Evolutionary conservation across 345 rosid genomes (phyloP), one percentile per base, ranked within the genome.

Genomic region (Linum tenue): DNA sequence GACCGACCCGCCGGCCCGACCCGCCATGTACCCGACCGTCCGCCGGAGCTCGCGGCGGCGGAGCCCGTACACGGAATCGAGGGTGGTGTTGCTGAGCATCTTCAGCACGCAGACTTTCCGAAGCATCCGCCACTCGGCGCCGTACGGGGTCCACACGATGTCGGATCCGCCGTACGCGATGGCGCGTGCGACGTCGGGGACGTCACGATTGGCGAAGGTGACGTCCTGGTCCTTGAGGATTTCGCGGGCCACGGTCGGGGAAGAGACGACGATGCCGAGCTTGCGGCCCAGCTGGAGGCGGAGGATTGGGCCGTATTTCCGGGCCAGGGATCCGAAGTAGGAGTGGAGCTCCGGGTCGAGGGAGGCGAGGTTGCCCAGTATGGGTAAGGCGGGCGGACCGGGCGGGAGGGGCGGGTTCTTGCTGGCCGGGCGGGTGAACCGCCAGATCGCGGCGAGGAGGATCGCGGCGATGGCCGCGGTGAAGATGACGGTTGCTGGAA

Each of bases 341-440:
- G 83, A 56, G 79, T 85, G 86, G 7, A 85, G 87, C 53, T 85
- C 83, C 4, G 83, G 83, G 22, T 75, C 74, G 3, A 83, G 79
- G 61, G 79, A 85, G 36, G 83, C 82, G 1, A 75, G 77, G 76
- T 56, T 82, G 2, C 90, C 90, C 2, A 85, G 65, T 1, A 85
- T 2, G 3, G 90, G 90, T 7, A 85, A 77, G 15, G 79, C 84
- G 0, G 41, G 64, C 6, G 87, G 90, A 1, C 90, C 87, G 0
- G 90, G 89, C 1, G 84, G 82, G 5, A 48, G 62, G 0, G 70
- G 70, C 39, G 69, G 62, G 50, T 16, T 56, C 4, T 16, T 3
- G 53, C 53, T 22, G 31, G 31, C 31, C 31, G 31, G 53, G 11
- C 53, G 53, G 2, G 53, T 48, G 53, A 48, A 48, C 14, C 9